Base-by-base conservation (phyloP, 768 basidiomycete genomes). In the Pulveroboletus sp. region DNA sequence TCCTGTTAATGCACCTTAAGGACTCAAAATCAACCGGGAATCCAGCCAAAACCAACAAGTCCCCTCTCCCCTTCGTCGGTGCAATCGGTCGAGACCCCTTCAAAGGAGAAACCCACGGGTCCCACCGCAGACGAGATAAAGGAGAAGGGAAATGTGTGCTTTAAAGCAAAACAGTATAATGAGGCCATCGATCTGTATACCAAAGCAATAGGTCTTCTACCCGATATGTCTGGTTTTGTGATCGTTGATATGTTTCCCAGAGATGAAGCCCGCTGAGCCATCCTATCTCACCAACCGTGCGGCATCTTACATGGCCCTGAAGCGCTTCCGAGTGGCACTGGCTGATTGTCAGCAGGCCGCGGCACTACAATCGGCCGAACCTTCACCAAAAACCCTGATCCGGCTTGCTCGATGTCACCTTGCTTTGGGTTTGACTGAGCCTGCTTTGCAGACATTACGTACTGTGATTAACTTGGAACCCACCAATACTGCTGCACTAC, bases 241-340 rank as follows among this genome's bases (percentile, higher is more conserved):
- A 38, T 55, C 44, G 19, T 41, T 50, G 45, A 53, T 39, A 19
- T 19, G 17, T 31, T 23, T 35, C 41, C 24, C 55, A 86, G 82
- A 80, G 49, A 69, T 85, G 55, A 81, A 81, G 50, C 67, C 82
- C 1, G 57, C 72, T 4, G 87, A 93, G 65, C 81, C 90, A 1
- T 76, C 86, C 3, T 94, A 87, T 61, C 73, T 85, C 52, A 89
- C 90, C 1, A 94, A 94, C 65, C 82, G 91, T 24, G 91, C 92
- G 0, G 91, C 92, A 0, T 84, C 90, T 2, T 80, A 85, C 62
- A 94, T 94, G 80, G 80, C 82, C 0, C 63, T 88, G 43, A 91
- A 92, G 62, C 80, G 80, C 29, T 94, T 86, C 74, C 75, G 81
- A 27, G 69, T 72, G 0, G 92, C 92, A 0, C 73, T 93, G 16